Conservation (phyloP, 1,284 basidiomycete species). For the Naganishia cerealis region DNA sequence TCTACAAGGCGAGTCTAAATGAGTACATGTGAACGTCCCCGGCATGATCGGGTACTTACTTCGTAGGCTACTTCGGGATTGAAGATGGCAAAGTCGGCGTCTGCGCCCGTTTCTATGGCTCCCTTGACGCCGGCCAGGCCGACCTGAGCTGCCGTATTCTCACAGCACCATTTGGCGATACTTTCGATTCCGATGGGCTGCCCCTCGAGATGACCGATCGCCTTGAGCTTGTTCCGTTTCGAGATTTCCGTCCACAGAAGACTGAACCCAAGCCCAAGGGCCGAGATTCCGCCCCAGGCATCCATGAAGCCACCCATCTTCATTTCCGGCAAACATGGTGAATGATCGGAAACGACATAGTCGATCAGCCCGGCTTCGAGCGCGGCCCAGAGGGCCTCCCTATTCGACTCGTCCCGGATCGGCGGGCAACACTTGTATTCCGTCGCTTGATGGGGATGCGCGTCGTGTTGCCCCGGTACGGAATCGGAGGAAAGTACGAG, state of each 20-base stretch:
- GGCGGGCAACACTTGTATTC: conserved; percentile 87
- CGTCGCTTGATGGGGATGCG: conserved; percentile 39
- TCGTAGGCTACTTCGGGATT: conserved; percentile 66
- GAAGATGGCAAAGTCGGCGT: conserved; percentile 84
- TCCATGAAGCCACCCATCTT: conserved; percentile 80
- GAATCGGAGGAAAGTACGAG: conserved; percentile 59
- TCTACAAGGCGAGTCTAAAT: conserved; percentile 56
- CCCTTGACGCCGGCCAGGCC: conserved; percentile 72
- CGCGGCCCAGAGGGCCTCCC: conserved; percentile 74
- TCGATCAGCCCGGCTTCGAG: conserved; percentile 77
- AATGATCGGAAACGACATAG: conserved; percentile 89
- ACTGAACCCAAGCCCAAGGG: conserved; percentile 80
- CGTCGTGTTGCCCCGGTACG: conserved; percentile 58
- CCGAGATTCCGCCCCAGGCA: conserved; percentile 90
- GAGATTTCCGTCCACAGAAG: conserved; percentile 77
- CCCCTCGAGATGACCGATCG: conserved; percentile 55
- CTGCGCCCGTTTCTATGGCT: conserved; percentile 66
- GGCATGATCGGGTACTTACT: conserved; percentile 55
- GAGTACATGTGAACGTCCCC: conserved; percentile 4
- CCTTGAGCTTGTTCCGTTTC: conserved; percentile 40
- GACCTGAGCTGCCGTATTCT: conserved; percentile 72
- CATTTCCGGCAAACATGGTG: conserved; percentile 77
- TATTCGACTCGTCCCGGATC: conserved; percentile 71
- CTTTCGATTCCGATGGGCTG: conserved; percentile 61
- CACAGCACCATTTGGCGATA: conserved; percentile 72